These are phyloP conservation scores for Phytopythium delawarense DNA, from an alignment of 352 stramenopile genomes.

Conservation along the genomic window DNA sequence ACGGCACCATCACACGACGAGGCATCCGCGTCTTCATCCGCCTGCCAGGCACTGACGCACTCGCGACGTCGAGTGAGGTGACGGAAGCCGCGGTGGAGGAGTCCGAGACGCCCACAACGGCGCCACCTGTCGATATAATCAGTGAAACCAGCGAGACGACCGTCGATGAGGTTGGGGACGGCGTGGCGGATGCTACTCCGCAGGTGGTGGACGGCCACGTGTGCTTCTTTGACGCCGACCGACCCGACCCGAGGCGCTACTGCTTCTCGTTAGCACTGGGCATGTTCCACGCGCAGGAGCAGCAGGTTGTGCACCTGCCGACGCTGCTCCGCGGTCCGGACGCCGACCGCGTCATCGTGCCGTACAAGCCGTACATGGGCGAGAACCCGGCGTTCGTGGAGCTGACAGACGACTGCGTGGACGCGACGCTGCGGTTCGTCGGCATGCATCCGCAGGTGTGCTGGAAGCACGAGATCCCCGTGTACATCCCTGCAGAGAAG, in stretches of 20 bases:
- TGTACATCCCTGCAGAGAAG: not conserved
- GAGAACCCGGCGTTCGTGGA: slow-evolving; percentile 48
- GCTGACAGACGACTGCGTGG: slow-evolving; percentile 48
- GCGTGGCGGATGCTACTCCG: slow-evolving; percentile 8
- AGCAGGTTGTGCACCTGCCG: slow-evolving; percentile 42
- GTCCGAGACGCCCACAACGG: not conserved
- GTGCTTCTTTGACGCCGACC: slow-evolving; percentile 65
- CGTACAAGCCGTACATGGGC: slow-evolving; percentile 50
- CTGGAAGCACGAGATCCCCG: slow-evolving; percentile 41
- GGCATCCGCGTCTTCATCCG: slow-evolving; percentile 22
- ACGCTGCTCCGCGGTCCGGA: slow-evolving; percentile 23
- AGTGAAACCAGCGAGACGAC: not conserved
- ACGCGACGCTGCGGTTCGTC: slow-evolving; percentile 43
- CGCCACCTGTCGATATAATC: not conserved
- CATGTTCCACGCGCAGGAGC: slow-evolving; percentile 43
- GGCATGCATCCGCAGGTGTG: slow-evolving; percentile 44
- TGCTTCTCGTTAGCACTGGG: slow-evolving; percentile 62
- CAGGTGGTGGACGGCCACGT: slow-evolving; percentile 58
- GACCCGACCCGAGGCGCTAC: slow-evolving; percentile 51
- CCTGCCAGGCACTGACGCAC: not conserved
- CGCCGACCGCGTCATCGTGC: slow-evolving; percentile 32
- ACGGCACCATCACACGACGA: slow-evolving; percentile 9
- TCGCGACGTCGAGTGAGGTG: slow-evolving; percentile 8
- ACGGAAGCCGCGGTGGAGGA: slow-evolving; percentile 7
- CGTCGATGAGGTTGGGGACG: not conserved